Evolutionary conservation across 2,329 filamentous ascomycete genomes (phyloP), one percentile per base, ranked within the genome.

Genomic region (Pyrenophora tritici-repentis): DNA sequence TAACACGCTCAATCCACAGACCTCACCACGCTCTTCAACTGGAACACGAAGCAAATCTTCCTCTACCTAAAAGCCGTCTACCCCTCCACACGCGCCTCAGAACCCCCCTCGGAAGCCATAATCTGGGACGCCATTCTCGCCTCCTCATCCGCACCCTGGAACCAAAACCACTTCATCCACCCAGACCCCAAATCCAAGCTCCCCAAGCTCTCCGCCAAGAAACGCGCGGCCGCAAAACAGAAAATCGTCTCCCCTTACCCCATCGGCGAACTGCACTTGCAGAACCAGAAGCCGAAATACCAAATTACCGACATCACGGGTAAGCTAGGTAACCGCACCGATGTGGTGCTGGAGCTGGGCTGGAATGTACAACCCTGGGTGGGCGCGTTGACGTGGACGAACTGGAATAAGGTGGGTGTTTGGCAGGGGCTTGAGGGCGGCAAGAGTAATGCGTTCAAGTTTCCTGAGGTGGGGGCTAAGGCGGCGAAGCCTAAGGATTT

Each of bases 321-420:
- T 55, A 86, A 86, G 73, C 81, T 97, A 60, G 89, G 90, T 38
- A 82, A 88, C 67, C 80, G 85, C 41, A 78, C 82, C 42, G 86
- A 94, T 71, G 90, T 93, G 49, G 86, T 84, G 24, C 79, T 99
- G 56, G 86, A 87, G 65, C 79, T 97, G 45, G 88, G 94, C 70
- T 99, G 96, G 85, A 97, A 97, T 76, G 89, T 97, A 53, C 94
- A 99, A 80, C 94, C 94, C 26, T 97, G 93, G 90, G 91, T 99
- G 9, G 94, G 94, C 12, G 76, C 88, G 44, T 75, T 97, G 73
- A 88, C 88, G 35, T 99, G 94, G 94, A 87, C 70, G 29, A 76
- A 77, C 47, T 70, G 63, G 64, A 50, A 65, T 51, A 72, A 74
- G 58, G 73, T 83, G 48, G 83, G 83, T 8, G 72, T 77, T 42